phyloP scores from a whole-genome alignment of 2,329 filamentous ascomycete species.

The Botrytis medusae region DNA sequence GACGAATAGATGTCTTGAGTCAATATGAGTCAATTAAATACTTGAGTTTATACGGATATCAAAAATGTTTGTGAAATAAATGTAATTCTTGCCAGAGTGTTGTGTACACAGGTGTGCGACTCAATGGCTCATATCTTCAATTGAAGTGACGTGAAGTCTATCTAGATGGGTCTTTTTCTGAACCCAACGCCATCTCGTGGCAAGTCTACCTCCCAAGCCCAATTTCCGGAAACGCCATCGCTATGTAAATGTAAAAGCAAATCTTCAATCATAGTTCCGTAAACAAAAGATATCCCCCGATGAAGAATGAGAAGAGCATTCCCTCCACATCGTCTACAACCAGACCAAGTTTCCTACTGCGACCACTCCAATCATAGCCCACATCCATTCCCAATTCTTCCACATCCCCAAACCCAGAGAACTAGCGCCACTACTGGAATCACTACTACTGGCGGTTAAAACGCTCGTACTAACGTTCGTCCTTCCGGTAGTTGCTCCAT shows the following conservation, averaged over 20 bases:
- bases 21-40: not conserved
- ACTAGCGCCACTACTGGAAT: conserved; percentile 14
- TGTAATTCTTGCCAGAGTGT: not conserved
- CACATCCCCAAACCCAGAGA: conserved; percentile 11
- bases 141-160: conserved; percentile 2
- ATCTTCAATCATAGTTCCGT: conserved; percentile 31
- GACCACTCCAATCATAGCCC: conserved; percentile 11
- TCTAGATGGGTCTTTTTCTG: not conserved
- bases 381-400: conserved; percentile 1
- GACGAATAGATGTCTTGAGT: not conserved
- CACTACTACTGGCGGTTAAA: conserved; percentile 23
- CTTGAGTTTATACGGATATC: not conserved
- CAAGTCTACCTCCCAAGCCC: not conserved
- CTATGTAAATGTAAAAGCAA: conserved; percentile 27
- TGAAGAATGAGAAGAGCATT: not conserved
- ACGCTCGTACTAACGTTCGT: conserved; percentile 31
- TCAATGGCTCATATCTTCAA: not conserved
- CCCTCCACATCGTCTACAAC: not conserved
- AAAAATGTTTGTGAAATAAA: not conserved
- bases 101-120: not conserved
- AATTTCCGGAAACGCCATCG: conserved; percentile 27
- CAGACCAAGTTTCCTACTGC: not conserved
- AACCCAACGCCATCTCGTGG: too few relatives aligned
- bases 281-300: conserved; percentile 23
- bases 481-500: conserved; percentile 29